A percentile compares a stretch with the other conserved stretches of the same genome.
phyloP scores from a whole-genome alignment of 768 basidiomycete genomes.

The Termitomyces sp. region DNA sequence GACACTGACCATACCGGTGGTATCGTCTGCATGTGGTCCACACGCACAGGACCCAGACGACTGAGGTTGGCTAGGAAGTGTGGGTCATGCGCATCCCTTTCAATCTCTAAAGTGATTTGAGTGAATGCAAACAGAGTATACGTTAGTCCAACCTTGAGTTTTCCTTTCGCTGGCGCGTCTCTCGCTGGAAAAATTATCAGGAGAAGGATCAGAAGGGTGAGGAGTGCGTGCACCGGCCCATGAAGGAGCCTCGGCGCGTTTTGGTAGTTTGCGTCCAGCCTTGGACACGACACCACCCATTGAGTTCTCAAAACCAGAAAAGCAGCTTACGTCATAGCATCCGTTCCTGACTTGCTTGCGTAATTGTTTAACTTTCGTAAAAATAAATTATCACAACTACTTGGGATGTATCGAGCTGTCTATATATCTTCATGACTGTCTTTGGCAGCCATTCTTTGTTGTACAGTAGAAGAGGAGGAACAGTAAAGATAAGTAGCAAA shows the following conservation, averaged over 20 bases:
- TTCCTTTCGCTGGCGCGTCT: constrained; percentile 45
- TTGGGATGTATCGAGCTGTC: constrained; percentile 11
- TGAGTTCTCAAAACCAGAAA: neutral
- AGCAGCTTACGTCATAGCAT: constrained; percentile 17
- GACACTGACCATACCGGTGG: constrained; percentile 35
- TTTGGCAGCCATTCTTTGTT: constrained; percentile 35
- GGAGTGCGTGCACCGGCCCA: constrained; percentile 45
- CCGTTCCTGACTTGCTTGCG: too few species aligned
- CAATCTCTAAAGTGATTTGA: constrained; percentile 41
- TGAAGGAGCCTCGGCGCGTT: constrained; percentile 33
- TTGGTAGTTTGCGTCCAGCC: constrained; percentile 51
- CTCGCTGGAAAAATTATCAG: constrained; percentile 1
- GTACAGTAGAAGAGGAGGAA: constrained; percentile 35
- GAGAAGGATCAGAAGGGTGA: constrained; percentile 15
- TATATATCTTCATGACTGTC: constrained; percentile 22
- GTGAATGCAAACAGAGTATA: neutral
- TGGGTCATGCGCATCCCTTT: constrained; percentile 64
- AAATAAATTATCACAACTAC: constrained; percentile 10
- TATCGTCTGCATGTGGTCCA: constrained; percentile 56
- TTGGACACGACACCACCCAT: constrained; percentile 69
- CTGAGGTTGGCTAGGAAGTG: constrained; percentile 64
- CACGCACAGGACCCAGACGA: constrained; percentile 61
- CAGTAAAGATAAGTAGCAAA: constrained; percentile 23
- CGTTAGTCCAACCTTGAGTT: constrained; percentile 34
- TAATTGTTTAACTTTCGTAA: neutral